Conservation (phyloP, 2,329 filamentous ascomycete species). For the Xenosphaeropsis pyriputrescens region DNA sequence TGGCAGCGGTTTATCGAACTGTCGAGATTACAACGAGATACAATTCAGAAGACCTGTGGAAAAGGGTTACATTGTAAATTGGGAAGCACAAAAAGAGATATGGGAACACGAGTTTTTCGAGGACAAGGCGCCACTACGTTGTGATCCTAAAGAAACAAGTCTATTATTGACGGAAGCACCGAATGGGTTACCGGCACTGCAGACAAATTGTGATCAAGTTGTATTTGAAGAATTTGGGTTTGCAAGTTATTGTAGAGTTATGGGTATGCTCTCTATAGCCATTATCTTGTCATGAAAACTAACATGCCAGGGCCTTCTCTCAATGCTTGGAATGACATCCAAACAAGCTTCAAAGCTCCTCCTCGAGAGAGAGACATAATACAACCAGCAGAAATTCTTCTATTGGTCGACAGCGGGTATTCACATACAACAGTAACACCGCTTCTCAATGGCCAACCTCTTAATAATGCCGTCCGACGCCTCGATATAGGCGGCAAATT, state of each 20-base stretch:
- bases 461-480: constrained; percentile 70
- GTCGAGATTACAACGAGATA: constrained; percentile 81
- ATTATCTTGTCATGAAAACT: constrained; percentile 3
- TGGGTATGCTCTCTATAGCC: constrained; percentile 34
- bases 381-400: constrained; percentile 61
- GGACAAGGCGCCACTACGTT: constrained; percentile 46
- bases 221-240: constrained; percentile 97
- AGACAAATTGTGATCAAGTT: constrained; percentile 88
- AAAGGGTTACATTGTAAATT: constrained; percentile 89
- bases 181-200: constrained; percentile 66
- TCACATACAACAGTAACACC: constrained; percentile 88
- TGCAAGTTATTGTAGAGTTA: constrained; percentile 63
- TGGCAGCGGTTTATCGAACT: constrained; percentile 61
- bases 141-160: constrained; percentile 69
- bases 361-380: constrained; percentile 26
- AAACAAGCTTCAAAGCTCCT: constrained; percentile 50
- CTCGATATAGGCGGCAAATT: constrained; percentile 88
- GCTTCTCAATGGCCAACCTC: constrained; percentile 61
- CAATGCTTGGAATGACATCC: constrained; percentile 71
- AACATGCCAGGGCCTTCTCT: constrained; percentile 45
- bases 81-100: constrained; percentile 90
- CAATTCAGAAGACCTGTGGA: constrained; percentile 81
- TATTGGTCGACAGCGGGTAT: constrained; percentile 84
- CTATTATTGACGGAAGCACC: constrained; percentile 76
- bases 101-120: constrained; percentile 86